phyloP scores from a whole-genome alignment of 2,329 filamentous ascomycete genomes.

The Phaeosphaeriaceae sp. region DNA sequence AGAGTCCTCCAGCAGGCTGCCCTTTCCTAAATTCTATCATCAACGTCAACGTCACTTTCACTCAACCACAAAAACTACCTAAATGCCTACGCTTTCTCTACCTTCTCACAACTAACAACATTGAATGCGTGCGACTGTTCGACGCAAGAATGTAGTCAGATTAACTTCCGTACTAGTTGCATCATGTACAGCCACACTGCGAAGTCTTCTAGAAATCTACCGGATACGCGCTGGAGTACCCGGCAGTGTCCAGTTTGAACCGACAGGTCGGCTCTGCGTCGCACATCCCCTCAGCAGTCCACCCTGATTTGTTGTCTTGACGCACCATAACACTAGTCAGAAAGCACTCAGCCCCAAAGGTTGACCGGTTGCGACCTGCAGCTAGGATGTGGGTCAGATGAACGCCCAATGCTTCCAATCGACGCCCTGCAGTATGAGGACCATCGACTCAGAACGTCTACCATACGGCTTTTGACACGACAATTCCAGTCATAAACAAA shows the following conservation, averaged over 20 bases:
- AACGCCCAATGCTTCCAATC: constrained; percentile 15
- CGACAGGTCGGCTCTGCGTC: constrained; percentile 12
- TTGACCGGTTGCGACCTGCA: constrained; percentile 21
- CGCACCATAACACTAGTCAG: constrained; percentile 1
- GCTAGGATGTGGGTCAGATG: constrained; percentile 21
- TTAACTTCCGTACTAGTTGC: constrained; percentile 7
- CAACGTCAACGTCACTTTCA: background rate
- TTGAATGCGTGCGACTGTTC: background rate
- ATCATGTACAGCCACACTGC: constrained; percentile 22
- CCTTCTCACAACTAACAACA: background rate
- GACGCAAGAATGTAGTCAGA: background rate
- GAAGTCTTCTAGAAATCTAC: constrained; percentile 24
- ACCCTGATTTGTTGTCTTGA: constrained; percentile 18
- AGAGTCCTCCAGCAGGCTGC: background rate
- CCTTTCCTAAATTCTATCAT: constrained; percentile 4
- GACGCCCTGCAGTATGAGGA: constrained; percentile 13
- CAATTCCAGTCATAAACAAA: constrained; percentile 20
- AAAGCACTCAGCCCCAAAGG: constrained; percentile 10
- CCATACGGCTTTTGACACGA: constrained; percentile 21
- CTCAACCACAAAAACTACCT: background rate
- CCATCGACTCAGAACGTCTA: constrained; percentile 12
- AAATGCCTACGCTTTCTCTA: too few relatives aligned
- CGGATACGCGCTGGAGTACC: constrained; percentile 11
- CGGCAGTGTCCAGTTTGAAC: constrained; percentile 8
- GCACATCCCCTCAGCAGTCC: constrained; percentile 11